Evolutionary conservation across 805 yeast genomes (phyloP).

Genomic region (Starmerella gropengiesseri): DNA sequence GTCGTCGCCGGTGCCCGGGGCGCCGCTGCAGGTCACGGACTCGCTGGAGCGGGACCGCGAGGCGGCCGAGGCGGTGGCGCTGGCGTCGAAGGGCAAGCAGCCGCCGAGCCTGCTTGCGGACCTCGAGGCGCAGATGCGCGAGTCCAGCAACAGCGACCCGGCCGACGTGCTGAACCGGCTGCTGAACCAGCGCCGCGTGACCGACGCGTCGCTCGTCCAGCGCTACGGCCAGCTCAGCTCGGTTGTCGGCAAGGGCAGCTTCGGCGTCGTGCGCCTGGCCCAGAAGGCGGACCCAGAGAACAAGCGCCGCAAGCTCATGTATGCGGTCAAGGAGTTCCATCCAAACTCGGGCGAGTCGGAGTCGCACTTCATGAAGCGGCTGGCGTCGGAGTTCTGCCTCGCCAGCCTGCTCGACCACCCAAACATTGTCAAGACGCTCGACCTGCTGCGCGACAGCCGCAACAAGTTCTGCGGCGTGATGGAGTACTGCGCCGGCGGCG

Average conservation of each 20-base stretch:
- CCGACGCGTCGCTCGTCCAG: constrained; percentile 45
- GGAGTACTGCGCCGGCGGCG: constrained; percentile 91
- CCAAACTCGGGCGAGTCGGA: constrained; percentile 47
- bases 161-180: constrained; percentile 18
- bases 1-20: constrained; percentile 5
- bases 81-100: constrained; percentile 11
- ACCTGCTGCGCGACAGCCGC: constrained; percentile 58
- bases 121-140: constrained; percentile 16
- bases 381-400: constrained; percentile 82
- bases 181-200: constrained; percentile 2
- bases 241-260: constrained; percentile 83
- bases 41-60: constrained; percentile 18
- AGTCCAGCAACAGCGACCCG: constrained; percentile 17
- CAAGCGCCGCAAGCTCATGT: constrained; percentile 35
- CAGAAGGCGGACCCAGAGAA: constrained; percentile 42
- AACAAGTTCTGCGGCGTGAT: constrained; percentile 73
- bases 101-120: constrained; percentile 22
- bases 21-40: constrained; percentile 4
- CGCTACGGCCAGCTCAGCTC: constrained; percentile 89
- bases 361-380: constrained; percentile 50
- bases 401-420: constrained; percentile 62
- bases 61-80: constrained; percentile 20
- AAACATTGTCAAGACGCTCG: constrained; percentile 66
- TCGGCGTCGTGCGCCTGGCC: constrained; percentile 80
- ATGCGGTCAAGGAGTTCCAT: constrained; percentile 68